Conservation (phyloP, 768 basidiomycete species). For the Mycena epipterygia region DNA sequence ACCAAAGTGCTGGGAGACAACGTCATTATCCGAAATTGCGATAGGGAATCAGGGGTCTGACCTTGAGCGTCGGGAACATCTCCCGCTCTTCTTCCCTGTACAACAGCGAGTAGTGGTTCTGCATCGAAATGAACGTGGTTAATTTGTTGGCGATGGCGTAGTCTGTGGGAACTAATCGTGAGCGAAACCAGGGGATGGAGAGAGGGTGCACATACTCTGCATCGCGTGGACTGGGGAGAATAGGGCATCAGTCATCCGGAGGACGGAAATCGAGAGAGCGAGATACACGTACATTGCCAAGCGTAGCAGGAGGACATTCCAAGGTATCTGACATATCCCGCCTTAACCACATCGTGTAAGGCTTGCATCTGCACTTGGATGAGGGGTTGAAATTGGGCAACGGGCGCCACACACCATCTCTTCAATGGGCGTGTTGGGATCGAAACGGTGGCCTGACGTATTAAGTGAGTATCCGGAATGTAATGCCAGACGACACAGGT, state of each 20-base stretch:
- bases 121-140: constrained; percentile 24
- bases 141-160: constrained; percentile 20
- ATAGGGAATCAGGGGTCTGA: neutral
- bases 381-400: neutral
- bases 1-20: constrained; percentile 7
- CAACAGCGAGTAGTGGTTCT: constrained; percentile 16
- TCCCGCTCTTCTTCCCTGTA: constrained; percentile 15
- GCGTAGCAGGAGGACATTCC: constrained; percentile 19
- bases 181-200: neutral
- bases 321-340: constrained; percentile 11
- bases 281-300: constrained; percentile 3
- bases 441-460: constrained; percentile 18
- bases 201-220: constrained; percentile 1
- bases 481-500: neutral
- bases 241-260: neutral
- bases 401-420: neutral
- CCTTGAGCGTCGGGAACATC: constrained; percentile 12
- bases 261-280: neutral
- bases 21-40: too few relatives aligned
- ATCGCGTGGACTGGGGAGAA: constrained; percentile 9
- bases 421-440: constrained; percentile 15
- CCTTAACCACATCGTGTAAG: constrained; percentile 15
- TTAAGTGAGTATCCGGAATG: neutral
- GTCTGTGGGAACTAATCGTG: neutral
- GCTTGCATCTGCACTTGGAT: constrained; percentile 19